Percentiles rank a stretch among this genome's conserved stretches.
These are phyloP conservation scores for Pleurotus salmoneostramineus DNA, from an alignment of 768 basidiomycete genomes.

Conservation along the genomic window DNA sequence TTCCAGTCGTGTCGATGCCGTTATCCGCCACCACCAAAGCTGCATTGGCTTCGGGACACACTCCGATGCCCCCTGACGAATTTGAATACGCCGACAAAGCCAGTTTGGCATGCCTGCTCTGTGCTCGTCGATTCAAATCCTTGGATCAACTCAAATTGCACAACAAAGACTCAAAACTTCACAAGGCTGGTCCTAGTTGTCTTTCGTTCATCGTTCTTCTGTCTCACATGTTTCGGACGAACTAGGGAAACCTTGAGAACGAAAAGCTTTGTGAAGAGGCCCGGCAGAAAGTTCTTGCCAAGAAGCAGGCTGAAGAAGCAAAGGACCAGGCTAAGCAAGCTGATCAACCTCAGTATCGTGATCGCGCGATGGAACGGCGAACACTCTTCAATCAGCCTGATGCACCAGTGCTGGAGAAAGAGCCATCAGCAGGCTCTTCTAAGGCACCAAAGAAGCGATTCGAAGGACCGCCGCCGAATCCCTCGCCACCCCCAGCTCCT, in stretches of 20 bases:
- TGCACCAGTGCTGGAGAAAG: slow-evolving; percentile 59
- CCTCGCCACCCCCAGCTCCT: slow-evolving; percentile 60
- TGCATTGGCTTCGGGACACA: slow-evolving; percentile 1
- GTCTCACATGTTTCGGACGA: slow-evolving; percentile 18
- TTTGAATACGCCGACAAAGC: slow-evolving; percentile 81
- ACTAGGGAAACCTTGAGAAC: slow-evolving; percentile 84
- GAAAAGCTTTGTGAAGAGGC: slow-evolving; percentile 68
- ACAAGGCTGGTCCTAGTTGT: slow-evolving; percentile 73
- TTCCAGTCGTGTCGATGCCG: neutral
- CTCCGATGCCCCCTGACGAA: slow-evolving; percentile 50
- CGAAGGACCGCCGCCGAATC: slow-evolving; percentile 60
- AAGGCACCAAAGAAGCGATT: slow-evolving; percentile 32
- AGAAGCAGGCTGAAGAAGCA: slow-evolving; percentile 24
- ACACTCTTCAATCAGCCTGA: slow-evolving; percentile 92
- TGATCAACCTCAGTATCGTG: slow-evolving; percentile 84
- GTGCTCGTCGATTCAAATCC: slow-evolving; percentile 89
- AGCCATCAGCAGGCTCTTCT: slow-evolving; percentile 17
- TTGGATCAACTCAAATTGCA: slow-evolving; percentile 85
- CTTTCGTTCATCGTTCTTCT: slow-evolving; percentile 15
- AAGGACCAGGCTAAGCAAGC: neutral
- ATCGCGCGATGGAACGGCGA: slow-evolving; percentile 90
- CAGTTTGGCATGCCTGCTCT: slow-evolving; percentile 82
- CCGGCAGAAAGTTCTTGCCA: slow-evolving; percentile 56
- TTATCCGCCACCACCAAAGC: neutral
- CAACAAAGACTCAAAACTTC: slow-evolving; percentile 90